Percentiles rank a stretch among this genome's conserved stretches.
Conservation (phyloP, 2,329 filamentous ascomycete genomes). For the Aspergillus thermomutatus region DNA sequence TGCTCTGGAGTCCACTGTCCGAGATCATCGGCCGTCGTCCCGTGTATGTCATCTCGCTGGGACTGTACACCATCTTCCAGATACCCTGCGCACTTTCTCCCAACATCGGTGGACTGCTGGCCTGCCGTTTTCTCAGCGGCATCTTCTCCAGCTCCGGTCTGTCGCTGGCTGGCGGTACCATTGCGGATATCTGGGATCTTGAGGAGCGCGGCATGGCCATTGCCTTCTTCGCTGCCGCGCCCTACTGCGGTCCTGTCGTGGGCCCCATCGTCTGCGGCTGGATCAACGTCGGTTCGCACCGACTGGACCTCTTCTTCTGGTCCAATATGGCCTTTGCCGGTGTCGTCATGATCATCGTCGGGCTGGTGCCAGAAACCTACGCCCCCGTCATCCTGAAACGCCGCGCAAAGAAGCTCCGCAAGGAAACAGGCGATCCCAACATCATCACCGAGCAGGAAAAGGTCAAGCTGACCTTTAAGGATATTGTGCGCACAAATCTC, state of each 20-base stretch:
- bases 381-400: slow-evolving; percentile 31
- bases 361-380: slow-evolving; percentile 35
- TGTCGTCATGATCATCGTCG: slow-evolving; percentile 21
- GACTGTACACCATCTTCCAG: slow-evolving; percentile 33
- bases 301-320: slow-evolving; percentile 33
- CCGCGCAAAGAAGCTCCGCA: slow-evolving; percentile 29
- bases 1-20: slow-evolving; percentile 30
- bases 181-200: slow-evolving; percentile 66
- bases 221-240: slow-evolving; percentile 74
- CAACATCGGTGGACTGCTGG: slow-evolving; percentile 29
- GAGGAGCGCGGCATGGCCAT: slow-evolving; percentile 79
- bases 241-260: slow-evolving; percentile 73
- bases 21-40: slow-evolving; percentile 31
- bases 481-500: slow-evolving; percentile 64
- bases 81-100: slow-evolving; percentile 34
- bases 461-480: slow-evolving; percentile 19
- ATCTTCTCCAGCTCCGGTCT: slow-evolving; percentile 30
- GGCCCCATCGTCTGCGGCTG: slow-evolving; percentile 72
- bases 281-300: slow-evolving; percentile 47
- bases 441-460: slow-evolving; percentile 33
- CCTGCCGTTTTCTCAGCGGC: slow-evolving; percentile 27
- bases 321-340: slow-evolving; percentile 31
- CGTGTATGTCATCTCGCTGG: slow-evolving; percentile 32
- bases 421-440: slow-evolving; percentile 29
- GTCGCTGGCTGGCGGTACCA: slow-evolving; percentile 28